Evolutionary conservation across 23 red algal species (phyloP), one percentile per base, ranked within the genome.

Genomic region (Porphyridium purpureum): DNA sequence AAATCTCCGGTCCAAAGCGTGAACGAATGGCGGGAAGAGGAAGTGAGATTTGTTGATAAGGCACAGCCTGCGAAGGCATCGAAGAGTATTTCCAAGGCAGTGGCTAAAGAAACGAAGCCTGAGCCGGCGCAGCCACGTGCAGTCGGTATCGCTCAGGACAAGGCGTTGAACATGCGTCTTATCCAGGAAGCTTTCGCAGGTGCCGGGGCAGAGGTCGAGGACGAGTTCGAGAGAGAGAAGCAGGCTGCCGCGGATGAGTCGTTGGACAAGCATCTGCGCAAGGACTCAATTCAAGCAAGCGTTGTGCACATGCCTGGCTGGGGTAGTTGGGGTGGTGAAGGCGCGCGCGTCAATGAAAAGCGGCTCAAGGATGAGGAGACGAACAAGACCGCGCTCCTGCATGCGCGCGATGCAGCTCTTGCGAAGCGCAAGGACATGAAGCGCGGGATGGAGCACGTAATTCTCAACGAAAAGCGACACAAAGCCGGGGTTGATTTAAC

Each of bases 291-390:
- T n/a, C n/a, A n/a, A n/a, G n/a, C n/a, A n/a, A n/a, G n/a, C n/a
- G n/a, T n/a, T n/a, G n/a, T n/a, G n/a, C n/a, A n/a, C n/a, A n/a
- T n/a, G n/a, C n/a, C n/a, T 11, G 38, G 38, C 11, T 44, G 38
- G 38, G 38, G 38, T 44, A 44, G 38, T 44, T 44, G 38, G 38
- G 38, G 17, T 11, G 38, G 38, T 11, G 17, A 44, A 44, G 38
- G 38, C 38, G 38, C 17, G 38, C 38, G 38, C 38, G 11, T 11
- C 17, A 11, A 11, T 17, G 17, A 44, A 17, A 17, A 17, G 38
- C 11, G 17, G 38, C 38, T 11, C 11, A 44, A 44, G 38, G 11
- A 11, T 17, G 38, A 11, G 11, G 17, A 44, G 38, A 11, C 11
- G 38, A 17, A 11, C 11, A 44, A 11, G 38, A 17, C 17, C 11